Conservation (phyloP, 208 protist species). For the Leishmania braziliensis region DNA sequence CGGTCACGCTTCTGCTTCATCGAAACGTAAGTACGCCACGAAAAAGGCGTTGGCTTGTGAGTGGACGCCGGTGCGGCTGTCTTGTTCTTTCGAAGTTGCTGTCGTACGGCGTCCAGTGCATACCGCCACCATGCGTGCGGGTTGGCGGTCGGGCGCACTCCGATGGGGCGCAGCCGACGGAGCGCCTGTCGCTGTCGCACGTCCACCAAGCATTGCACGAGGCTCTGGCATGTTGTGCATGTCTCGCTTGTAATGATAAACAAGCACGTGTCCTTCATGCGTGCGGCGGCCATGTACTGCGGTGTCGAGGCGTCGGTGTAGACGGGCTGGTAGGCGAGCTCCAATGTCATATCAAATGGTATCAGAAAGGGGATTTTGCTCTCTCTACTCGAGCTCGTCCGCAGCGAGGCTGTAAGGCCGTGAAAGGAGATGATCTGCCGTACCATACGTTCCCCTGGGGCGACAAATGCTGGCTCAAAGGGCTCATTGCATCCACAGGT, state of each 20-base stretch:
- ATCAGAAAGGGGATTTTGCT: constrained; percentile 16
- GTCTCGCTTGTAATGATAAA: constrained; percentile 28
- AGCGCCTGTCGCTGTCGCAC: constrained; percentile 36
- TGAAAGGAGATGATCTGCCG: constrained; percentile 59
- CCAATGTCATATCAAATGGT: constrained; percentile 22
- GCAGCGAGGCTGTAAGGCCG: constrained; percentile 43
- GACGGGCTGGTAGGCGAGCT: constrained; percentile 35
- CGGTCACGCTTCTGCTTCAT: constrained; percentile 43
- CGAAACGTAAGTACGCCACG: constrained; percentile 47
- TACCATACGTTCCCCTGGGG: constrained; percentile 38
- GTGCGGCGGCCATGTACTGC: constrained; percentile 35
- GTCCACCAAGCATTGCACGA: constrained; percentile 14
- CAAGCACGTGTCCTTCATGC: constrained; percentile 28
- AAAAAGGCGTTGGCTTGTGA: constrained; percentile 33
- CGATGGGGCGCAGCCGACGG: constrained; percentile 40
- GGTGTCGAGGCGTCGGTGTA: constrained; percentile 13
- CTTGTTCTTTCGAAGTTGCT: constrained; percentile 35
- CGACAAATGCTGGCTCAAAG: constrained; percentile 53
- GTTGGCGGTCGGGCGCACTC: constrained; percentile 32
- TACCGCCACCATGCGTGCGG: constrained; percentile 73
- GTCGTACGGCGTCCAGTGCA: constrained; percentile 45
- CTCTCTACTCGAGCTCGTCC: not conserved
- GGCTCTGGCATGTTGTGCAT: constrained; percentile 23
- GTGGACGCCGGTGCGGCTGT: constrained; percentile 9
- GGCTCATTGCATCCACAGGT: constrained; percentile 62